These are phyloP conservation scores for Teunomyces funiuensis DNA, from an alignment of 805 yeast genomes.

Conservation along the genomic window DNA sequence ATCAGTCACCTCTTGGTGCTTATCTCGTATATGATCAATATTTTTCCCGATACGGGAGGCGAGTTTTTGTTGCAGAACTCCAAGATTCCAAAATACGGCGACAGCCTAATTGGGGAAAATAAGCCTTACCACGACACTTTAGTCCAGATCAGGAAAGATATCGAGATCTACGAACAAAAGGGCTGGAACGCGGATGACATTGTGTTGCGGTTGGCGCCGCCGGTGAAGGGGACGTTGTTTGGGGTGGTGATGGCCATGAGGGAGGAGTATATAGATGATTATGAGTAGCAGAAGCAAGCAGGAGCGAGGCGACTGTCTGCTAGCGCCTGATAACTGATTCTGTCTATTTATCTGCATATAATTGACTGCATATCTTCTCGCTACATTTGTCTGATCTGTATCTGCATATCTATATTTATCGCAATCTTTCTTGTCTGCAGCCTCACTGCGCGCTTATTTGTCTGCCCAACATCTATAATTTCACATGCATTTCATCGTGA, in stretches of 20 bases:
- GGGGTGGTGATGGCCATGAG: slow-evolving; percentile 28
- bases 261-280: slow-evolving; percentile 21
- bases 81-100: slow-evolving; percentile 35
- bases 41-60: slow-evolving; percentile 30
- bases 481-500: too few species aligned
- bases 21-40: slow-evolving; percentile 29
- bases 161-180: slow-evolving; percentile 34
- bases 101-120: slow-evolving; percentile 21
- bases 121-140: slow-evolving; percentile 21
- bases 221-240: slow-evolving; percentile 18
- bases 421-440: too few species aligned
- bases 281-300: too few species aligned
- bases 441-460: too few species aligned
- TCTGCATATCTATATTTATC: too few species aligned
- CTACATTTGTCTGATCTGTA: too few species aligned
- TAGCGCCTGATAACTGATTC: too few species aligned
- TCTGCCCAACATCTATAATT: too few species aligned
- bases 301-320: too few species aligned
- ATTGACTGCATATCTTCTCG: too few species aligned
- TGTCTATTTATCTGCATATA: too few species aligned
- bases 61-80: slow-evolving; percentile 36
- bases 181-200: slow-evolving; percentile 42
- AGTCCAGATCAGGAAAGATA: slow-evolving; percentile 20
- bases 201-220: slow-evolving; percentile 27
- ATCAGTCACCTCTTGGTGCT: slow-evolving; percentile 24